Base-by-base conservation (phyloP, 179 eudicot genomes). In the Patellifolia procumbens region DNA sequence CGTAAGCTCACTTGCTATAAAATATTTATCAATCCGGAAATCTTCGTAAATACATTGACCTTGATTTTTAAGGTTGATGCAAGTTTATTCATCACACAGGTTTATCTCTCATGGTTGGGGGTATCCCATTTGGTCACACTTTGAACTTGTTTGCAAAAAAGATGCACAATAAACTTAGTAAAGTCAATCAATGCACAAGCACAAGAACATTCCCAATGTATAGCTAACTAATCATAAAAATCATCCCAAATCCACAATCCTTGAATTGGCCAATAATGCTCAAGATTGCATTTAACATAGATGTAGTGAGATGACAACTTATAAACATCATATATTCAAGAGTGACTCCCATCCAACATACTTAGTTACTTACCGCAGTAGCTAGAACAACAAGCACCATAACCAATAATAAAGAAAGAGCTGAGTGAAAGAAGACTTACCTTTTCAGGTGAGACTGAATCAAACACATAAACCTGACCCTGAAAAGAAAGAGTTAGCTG, bases 381-480 rank as follows among this genome's bases (percentile, higher is more conserved):
- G 2, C 7, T 10, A n/a, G 65, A 49, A 52, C 49, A 53, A 34
- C 22, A 26, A 31, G 22, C 35, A 58, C 37, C 48, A 73, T 42
- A 19, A 20, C 2, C 0, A 58, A n/a, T 2, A 20, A 42, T 6
- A 20, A 32, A 24, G 20, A 51, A 73, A 58, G 17, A 35, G 59
- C 60, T 26, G n/a, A 16, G 35, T 16, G 34, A 72, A 59, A 31
- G 35, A 34, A 46, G 63, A 70, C 74, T 76, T 70, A 17, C 88
- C 86, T 86, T 86, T 64, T 86, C 86, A 2, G 88, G 85, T 76
- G 88, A 83, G 73, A 86, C 88, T 15, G 86, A 81, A 74, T 83
- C 87, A 77, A 86, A 84, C 45, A 86, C 84, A 52, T 80, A 86
- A 52, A 83, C 83, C 76, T 81, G 84, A 51, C 87, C 86, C 78